Percentiles rank a stretch among this genome's conserved stretches.
Evolutionary conservation across 208 protist genomes (phyloP).

Genomic region (Leishmania tarentolae): DNA sequence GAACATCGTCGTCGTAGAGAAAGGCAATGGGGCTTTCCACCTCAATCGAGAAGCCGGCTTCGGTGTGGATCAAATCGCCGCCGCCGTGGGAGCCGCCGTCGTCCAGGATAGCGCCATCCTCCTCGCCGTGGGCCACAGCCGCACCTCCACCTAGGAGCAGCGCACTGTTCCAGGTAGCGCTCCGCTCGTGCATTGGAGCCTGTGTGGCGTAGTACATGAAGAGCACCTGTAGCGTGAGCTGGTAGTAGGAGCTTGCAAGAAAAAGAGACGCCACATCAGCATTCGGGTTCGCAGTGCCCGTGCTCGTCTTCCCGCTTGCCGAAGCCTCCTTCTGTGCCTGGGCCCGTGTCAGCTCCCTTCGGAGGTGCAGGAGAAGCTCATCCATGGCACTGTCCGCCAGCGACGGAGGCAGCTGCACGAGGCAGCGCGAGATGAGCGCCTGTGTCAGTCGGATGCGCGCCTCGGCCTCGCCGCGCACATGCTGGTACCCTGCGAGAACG

Average conservation of each 20-base stretch:
- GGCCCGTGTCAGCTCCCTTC: conserved; percentile 37
- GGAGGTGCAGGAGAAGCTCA: conserved; percentile 43
- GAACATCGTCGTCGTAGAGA: conserved; percentile 45
- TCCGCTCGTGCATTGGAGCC: conserved; percentile 58
- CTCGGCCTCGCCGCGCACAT: conserved; percentile 52
- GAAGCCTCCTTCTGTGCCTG: conserved; percentile 23
- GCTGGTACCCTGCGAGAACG: conserved; percentile 53
- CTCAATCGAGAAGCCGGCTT: conserved; percentile 42
- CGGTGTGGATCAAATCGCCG: conserved; percentile 24
- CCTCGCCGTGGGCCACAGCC: not conserved
- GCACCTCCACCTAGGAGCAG: conserved; percentile 14
- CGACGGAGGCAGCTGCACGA: conserved; percentile 60
- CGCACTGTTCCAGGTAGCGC: conserved; percentile 24
- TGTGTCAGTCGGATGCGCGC: conserved; percentile 57
- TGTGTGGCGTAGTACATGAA: conserved; percentile 69
- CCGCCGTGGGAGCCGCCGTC: conserved; percentile 5
- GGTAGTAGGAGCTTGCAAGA: conserved; percentile 48
- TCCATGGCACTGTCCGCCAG: conserved; percentile 69
- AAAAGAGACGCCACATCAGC: conserved; percentile 21
- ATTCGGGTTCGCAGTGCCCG: conserved; percentile 16
- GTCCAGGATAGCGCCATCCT: conserved; percentile 3
- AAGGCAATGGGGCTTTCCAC: conserved; percentile 72
- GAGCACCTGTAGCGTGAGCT: conserved; percentile 68
- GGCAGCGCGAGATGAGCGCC: conserved; percentile 64
- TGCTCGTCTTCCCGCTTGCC: not conserved